Conservation (phyloP, 129 eudicot genomes). For the Dittrichia graveolens region DNA sequence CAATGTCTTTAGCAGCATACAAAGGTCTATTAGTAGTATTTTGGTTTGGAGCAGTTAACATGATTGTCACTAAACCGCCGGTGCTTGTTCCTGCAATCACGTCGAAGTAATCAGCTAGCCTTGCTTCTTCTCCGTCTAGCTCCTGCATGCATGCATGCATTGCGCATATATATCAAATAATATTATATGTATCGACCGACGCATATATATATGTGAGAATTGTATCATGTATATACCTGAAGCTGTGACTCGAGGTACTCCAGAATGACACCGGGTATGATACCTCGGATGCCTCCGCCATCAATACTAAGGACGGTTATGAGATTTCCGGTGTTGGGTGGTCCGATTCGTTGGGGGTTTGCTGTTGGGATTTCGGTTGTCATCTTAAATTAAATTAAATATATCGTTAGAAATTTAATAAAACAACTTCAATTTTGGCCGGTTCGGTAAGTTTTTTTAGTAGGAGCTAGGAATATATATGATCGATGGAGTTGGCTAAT, state of each 20-base stretch:
- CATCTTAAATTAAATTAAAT: not conserved
- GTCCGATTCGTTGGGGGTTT: not conserved
- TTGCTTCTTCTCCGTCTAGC: conserved; percentile 29
- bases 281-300: conserved; percentile 65
- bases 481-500: too few species aligned
- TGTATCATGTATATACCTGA: conserved; percentile 35
- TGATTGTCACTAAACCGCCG: conserved; percentile 24
- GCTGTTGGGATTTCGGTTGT: conserved; percentile 16
- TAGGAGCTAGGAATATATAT: not conserved
- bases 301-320: conserved; percentile 52
- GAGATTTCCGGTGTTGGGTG: conserved; percentile 43
- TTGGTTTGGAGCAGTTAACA: conserved; percentile 37
- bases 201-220: not conserved
- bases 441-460: not conserved
- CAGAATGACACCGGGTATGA: conserved; percentile 51
- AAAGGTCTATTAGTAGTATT: conserved; percentile 29
- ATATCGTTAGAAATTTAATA: not conserved
- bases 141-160: conserved; percentile 12
- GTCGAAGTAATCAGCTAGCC: conserved; percentile 38
- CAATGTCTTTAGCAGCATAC: conserved; percentile 40
- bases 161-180: not conserved
- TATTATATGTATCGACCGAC: too few species aligned
- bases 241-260: conserved; percentile 49
- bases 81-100: conserved; percentile 42
- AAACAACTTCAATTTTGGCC: not conserved